Evolutionary conservation across 352 stramenopile genomes (phyloP).

Genomic region (Phytophthora sp.): DNA sequence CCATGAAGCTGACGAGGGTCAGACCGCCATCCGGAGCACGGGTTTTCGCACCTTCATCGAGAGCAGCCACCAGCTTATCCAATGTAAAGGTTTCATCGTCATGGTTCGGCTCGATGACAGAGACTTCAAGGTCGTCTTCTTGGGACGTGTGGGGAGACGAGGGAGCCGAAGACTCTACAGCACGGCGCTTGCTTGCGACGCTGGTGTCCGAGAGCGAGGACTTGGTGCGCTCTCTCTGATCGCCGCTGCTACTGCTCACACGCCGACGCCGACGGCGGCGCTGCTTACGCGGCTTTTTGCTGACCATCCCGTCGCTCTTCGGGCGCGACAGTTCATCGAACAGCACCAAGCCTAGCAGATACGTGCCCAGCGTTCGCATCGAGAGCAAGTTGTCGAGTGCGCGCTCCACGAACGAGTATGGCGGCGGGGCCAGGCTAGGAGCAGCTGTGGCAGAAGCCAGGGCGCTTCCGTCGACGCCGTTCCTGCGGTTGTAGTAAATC

Average conservation of each 20-base stretch:
- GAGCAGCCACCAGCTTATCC: conserved; percentile 54
- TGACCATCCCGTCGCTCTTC: conserved; percentile 23
- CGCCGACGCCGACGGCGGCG: conserved; percentile 24
- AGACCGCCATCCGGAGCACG: conserved; percentile 47
- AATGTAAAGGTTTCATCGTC: conserved; percentile 41
- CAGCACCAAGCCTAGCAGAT: conserved; percentile 52
- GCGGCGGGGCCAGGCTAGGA: not conserved
- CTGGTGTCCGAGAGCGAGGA: conserved; percentile 31
- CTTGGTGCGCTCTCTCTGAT: conserved; percentile 20
- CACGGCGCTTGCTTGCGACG: conserved; percentile 11
- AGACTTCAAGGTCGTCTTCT: conserved; percentile 67
- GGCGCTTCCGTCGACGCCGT: conserved; percentile 28
- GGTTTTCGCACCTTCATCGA: conserved; percentile 36
- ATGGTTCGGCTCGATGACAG: conserved; percentile 47
- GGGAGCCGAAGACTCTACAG: conserved; percentile 20
- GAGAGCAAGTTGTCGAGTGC: conserved; percentile 57
- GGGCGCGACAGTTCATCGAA: conserved; percentile 54
- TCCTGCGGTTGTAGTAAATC: conserved; percentile 38
- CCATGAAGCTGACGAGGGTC: conserved; percentile 56
- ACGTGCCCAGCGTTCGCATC: conserved; percentile 54
- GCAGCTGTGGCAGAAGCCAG: not conserved
- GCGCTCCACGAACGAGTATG: conserved; percentile 39
- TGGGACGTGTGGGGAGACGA: conserved; percentile 37
- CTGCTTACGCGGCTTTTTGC: conserved; percentile 7
- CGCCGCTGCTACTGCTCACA: conserved; percentile 9